These are phyloP conservation scores for Neurospora sp. DNA, from an alignment of 2,329 filamentous ascomycete species.

Conservation along the genomic window DNA sequence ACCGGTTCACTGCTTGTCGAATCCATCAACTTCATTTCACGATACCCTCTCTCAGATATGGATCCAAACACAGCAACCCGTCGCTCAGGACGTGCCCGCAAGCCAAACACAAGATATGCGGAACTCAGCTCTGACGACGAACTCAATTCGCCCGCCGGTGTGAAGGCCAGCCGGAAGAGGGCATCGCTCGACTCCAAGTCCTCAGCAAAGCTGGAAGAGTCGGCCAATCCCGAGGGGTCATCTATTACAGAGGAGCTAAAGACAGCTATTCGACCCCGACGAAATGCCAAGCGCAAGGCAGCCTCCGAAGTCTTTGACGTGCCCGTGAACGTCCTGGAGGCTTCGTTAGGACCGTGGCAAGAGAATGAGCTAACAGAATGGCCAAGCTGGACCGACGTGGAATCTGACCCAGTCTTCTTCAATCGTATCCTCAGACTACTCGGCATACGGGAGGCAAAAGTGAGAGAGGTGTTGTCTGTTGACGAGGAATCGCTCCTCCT, in stretches of 20 bases:
- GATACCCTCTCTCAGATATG: background rate
- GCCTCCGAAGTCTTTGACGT: constrained; percentile 21
- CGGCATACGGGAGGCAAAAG: constrained; percentile 61
- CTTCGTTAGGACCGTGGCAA: constrained; percentile 37
- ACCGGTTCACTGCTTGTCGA: background rate
- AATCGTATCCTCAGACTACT: constrained; percentile 73
- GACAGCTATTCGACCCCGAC: constrained; percentile 1
- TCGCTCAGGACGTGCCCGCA: constrained; percentile 11
- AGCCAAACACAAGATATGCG: background rate
- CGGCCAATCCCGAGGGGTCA: background rate
- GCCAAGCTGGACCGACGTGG: constrained; percentile 72
- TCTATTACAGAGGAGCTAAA: background rate
- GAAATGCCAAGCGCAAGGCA: constrained; percentile 17
- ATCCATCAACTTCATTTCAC: background rate
- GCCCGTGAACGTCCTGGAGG: constrained; percentile 32
- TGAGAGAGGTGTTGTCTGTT: constrained; percentile 66
- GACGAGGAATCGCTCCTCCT: constrained; percentile 54
- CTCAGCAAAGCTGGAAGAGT: background rate
- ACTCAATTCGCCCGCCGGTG: background rate
- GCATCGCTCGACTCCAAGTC: background rate
- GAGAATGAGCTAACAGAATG: constrained; percentile 48
- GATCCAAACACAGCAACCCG: constrained; percentile 3
- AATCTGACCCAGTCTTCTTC: constrained; percentile 87
- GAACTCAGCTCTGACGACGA: background rate
- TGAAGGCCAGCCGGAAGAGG: background rate